Evolutionary conservation across 163 green algal genomes (phyloP), one percentile per base, ranked within the genome.

Genomic region (Chlorella variabilis): DNA sequence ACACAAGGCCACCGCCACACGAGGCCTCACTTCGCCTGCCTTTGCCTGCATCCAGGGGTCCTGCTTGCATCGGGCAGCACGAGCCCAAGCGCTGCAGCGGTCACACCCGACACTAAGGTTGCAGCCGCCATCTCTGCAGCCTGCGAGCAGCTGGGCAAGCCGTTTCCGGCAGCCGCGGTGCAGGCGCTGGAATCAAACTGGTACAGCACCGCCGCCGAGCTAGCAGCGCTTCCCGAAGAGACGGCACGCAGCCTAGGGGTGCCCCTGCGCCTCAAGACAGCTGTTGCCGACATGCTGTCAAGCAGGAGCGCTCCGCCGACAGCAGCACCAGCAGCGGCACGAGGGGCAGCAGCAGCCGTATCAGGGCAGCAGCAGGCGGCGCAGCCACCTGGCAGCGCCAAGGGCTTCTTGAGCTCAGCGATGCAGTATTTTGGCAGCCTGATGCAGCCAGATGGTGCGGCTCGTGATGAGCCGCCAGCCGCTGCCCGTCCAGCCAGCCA

Each of bases 191-290:
- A 36, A 1, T 48, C 77, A 0, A 86, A 88, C 34, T 90, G 87
- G 84, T 90, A 78, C 45, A 27, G 20, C 0, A 86, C 77, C 8
- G 87, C 87, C 18, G 82, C 27, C 6, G 84, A 88, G 48, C 29
- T 89, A 20, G 84, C 61, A 9, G 54, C 31, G 7, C 71, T 91
- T 38, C 73, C 70, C 20, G 77, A 90, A 49, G 84, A 59, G 8
- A 41, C 86, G 9, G 75, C 81, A 3, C 62, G 39, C 29, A 54
- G 39, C 15, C 65, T 87, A 39, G 74, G 81, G 27, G 38, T 88
- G 58, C 66, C 78, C 27, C 34, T 84, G 39, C 45, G 59, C 18
- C 76, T 89, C 39, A 63, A 62, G 9, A 45, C 70, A 17, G 27
- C 51, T 1, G 71, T 88, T 38, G 58, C 34, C 21, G 71, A 82